Evolutionary conservation across 177 flowering plant species (phyloP).

Genomic region (Vitis hybrid): DNA sequence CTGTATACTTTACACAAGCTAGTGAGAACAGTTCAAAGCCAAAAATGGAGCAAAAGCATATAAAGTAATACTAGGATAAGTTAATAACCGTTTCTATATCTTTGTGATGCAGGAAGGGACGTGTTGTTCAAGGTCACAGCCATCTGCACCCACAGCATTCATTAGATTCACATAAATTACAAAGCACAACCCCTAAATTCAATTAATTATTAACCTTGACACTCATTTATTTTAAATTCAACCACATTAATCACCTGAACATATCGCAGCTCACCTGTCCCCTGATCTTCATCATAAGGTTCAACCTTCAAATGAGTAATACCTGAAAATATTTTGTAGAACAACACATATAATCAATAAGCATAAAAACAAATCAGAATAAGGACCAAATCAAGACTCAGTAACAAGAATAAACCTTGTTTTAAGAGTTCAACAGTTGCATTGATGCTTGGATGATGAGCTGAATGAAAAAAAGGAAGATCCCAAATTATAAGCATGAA

Average conservation of each 20-base stretch:
- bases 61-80: neutral
- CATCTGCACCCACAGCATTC: conserved; percentile 57
- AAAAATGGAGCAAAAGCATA: neutral
- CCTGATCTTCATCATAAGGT: conserved; percentile 84
- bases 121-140: conserved; percentile 86
- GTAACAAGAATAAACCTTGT: conserved; percentile 39
- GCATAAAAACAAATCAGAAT: neutral
- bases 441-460: conserved; percentile 96
- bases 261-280: conserved; percentile 83
- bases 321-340: conserved; percentile 34
- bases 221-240: neutral
- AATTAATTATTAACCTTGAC: no score
- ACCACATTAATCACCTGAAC: conserved; percentile 59
- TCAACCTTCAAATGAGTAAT: conserved; percentile 56
- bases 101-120: conserved; percentile 69
- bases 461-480: conserved; percentile 34
- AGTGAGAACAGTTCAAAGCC: neutral
- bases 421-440: conserved; percentile 74
- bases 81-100: conserved; percentile 70
- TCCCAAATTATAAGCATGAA: neutral
- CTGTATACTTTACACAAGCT: neutral
- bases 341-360: neutral
- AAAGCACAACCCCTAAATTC: neutral
- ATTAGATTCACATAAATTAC: neutral
- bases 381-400: neutral